phyloP scores from a whole-genome alignment of 2,329 filamentous ascomycete species.

The Aspergillus hortae region DNA sequence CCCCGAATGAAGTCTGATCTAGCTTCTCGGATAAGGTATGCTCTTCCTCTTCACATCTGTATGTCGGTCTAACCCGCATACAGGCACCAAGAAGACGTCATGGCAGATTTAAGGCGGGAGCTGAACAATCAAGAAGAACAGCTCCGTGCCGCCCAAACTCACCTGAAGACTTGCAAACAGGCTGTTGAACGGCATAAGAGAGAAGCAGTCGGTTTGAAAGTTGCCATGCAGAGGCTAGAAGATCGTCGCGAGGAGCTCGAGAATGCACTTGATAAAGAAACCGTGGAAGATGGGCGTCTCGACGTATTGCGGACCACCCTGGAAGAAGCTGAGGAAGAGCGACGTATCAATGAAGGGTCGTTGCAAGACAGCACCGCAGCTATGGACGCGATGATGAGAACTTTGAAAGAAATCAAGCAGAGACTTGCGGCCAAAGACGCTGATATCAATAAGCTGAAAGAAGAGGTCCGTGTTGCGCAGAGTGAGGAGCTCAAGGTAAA shows the following conservation, averaged over 20 bases:
- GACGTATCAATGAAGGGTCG: constrained; percentile 40
- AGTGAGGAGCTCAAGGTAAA: constrained; percentile 50
- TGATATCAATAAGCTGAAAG: constrained; percentile 32
- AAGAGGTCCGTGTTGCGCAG: constrained; percentile 54
- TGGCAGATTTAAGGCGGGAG: constrained; percentile 55
- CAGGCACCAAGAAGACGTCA: constrained; percentile 45
- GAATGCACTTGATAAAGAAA: constrained; percentile 57
- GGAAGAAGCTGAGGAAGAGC: constrained; percentile 52
- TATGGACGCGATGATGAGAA: constrained; percentile 42
- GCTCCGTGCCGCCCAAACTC: constrained; percentile 47
- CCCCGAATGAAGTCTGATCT: constrained; percentile 79
- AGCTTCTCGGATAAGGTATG: constrained; percentile 60
- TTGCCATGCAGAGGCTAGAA: constrained; percentile 57
- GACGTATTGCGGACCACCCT: constrained; percentile 58
- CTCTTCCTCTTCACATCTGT: constrained; percentile 8
- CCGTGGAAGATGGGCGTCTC: constrained; percentile 63
- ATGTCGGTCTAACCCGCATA: not conserved
- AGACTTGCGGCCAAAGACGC: constrained; percentile 31
- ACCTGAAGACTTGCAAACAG: constrained; percentile 48
- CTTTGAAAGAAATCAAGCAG: constrained; percentile 34
- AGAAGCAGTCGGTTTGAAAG: constrained; percentile 48
- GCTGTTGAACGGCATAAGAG: constrained; percentile 50
- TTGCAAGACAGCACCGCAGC: constrained; percentile 48
- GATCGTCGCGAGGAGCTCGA: constrained; percentile 64
- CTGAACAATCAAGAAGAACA: constrained; percentile 51